These are phyloP conservation scores for Tetrahymena borealis DNA, from an alignment of 73 alveolate species.

Conservation along the genomic window DNA sequence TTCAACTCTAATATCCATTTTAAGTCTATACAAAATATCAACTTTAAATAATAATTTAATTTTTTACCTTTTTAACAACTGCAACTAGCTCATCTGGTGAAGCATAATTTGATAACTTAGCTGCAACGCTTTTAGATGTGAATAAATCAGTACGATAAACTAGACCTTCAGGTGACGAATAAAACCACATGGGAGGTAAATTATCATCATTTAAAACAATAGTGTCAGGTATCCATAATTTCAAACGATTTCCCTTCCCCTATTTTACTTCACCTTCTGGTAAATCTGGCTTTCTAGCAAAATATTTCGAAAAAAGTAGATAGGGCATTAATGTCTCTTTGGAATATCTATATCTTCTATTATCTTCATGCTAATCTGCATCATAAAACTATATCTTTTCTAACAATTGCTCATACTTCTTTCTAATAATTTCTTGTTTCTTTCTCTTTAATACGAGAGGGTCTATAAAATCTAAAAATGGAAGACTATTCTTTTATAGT, in stretches of 20 bases:
- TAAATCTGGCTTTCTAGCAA: conserved; percentile 69
- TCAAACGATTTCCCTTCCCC: conserved; percentile 34
- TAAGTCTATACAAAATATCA: background rate
- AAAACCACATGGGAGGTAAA: conserved; percentile 82
- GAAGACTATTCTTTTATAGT: background rate
- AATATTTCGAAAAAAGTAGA: conserved; percentile 69
- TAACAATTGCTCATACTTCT: conserved; percentile 13
- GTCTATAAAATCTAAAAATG: background rate
- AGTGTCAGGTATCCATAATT: conserved; percentile 90
- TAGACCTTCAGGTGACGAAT: conserved; percentile 81
- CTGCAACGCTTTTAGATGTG: conserved; percentile 53
- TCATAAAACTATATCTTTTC: conserved; percentile 20
- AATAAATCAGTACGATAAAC: conserved; percentile 81
- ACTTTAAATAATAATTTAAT: background rate
- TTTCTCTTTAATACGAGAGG: background rate
- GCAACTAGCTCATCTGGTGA: conserved; percentile 68
- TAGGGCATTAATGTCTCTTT: conserved; percentile 3
- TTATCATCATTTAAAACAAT: conserved; percentile 79
- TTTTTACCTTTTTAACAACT: conserved; percentile 39
- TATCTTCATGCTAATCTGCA: conserved; percentile 10
- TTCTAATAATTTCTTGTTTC: conserved; percentile 12
- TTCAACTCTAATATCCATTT: background rate
- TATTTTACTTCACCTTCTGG: conserved; percentile 47
- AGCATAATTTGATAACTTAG: conserved; percentile 65
- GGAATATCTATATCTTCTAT: conserved; percentile 1